phyloP scores from a whole-genome alignment of 2,329 filamentous ascomycete species.

The Elsinoe fawcettii region DNA sequence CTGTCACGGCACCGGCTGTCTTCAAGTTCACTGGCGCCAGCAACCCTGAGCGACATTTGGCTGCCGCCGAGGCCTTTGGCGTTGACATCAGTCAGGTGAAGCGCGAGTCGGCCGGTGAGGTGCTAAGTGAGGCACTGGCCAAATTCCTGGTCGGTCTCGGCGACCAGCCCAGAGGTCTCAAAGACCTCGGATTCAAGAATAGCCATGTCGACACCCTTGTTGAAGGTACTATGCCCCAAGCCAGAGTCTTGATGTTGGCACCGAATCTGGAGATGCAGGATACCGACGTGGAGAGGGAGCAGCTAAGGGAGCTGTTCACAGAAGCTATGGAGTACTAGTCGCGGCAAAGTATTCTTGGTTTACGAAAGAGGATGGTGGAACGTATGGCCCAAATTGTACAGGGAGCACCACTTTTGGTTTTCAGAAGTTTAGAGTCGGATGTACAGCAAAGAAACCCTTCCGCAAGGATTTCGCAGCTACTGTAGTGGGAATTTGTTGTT shows the following conservation, averaged over 20 bases:
- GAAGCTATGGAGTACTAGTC: slow-evolving; percentile 38
- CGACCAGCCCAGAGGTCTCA: slow-evolving; percentile 82
- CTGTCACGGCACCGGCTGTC: slow-evolving; percentile 84
- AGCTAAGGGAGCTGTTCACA: slow-evolving; percentile 41
- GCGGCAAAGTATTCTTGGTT: too few species aligned
- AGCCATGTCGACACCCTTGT: slow-evolving; percentile 76
- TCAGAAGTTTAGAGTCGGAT: too few species aligned
- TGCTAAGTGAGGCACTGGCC: slow-evolving; percentile 73
- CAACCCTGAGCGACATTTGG: slow-evolving; percentile 85
- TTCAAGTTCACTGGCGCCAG: slow-evolving; percentile 88
- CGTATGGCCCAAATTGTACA: not conserved
- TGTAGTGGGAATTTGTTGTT: too few species aligned
- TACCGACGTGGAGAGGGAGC: slow-evolving; percentile 42
- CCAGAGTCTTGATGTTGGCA: slow-evolving; percentile 81
- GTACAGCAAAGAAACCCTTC: too few species aligned
- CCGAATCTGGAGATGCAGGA: slow-evolving; percentile 57
- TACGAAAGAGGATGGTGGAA: too few species aligned
- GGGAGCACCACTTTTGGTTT: not conserved
- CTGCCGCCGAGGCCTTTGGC: slow-evolving; percentile 82
- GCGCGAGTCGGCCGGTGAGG: slow-evolving; percentile 79
- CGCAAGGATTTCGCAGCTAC: too few species aligned
- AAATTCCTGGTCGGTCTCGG: slow-evolving; percentile 76
- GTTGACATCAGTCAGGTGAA: slow-evolving; percentile 84
- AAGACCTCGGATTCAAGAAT: slow-evolving; percentile 68
- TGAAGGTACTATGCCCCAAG: slow-evolving; percentile 90